Evolutionary conservation across 2,329 filamentous ascomycete species (phyloP).

Genomic region (Talaromyces amestolkiae): DNA sequence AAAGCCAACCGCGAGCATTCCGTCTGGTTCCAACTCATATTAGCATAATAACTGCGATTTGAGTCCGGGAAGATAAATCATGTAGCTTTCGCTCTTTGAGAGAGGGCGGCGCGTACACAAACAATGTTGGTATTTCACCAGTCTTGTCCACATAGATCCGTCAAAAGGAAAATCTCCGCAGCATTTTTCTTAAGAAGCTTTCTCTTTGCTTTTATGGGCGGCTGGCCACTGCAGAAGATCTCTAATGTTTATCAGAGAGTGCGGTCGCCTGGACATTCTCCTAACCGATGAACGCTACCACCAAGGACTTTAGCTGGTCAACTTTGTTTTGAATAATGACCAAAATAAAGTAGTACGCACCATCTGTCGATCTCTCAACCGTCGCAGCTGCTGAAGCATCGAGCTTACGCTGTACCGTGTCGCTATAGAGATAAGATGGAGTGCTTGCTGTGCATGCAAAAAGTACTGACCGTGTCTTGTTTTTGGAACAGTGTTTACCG

Average conservation of each 20-base stretch:
- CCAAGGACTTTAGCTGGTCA: neutral
- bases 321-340: neutral
- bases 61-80: neutral
- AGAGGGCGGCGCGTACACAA: neutral
- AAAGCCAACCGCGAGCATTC: neutral
- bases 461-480: slow-evolving; percentile 27
- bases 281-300: neutral
- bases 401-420: neutral
- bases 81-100: neutral
- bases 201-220: neutral
- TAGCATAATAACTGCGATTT: neutral
- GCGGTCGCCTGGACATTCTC: neutral
- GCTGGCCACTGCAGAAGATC: neutral
- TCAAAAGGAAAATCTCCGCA: neutral
- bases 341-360: slow-evolving; percentile 14
- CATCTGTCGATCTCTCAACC: slow-evolving; percentile 2
- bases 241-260: neutral
- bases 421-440: slow-evolving; percentile 21
- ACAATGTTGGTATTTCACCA: neutral
- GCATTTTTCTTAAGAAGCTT: no score
- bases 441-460: slow-evolving; percentile 34
- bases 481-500: slow-evolving; percentile 22
- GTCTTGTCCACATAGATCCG: neutral
- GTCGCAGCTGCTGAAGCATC: slow-evolving; percentile 35
- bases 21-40: neutral